Conservation (phyloP, 768 basidiomycete species). For the Lyophyllum atratum region DNA sequence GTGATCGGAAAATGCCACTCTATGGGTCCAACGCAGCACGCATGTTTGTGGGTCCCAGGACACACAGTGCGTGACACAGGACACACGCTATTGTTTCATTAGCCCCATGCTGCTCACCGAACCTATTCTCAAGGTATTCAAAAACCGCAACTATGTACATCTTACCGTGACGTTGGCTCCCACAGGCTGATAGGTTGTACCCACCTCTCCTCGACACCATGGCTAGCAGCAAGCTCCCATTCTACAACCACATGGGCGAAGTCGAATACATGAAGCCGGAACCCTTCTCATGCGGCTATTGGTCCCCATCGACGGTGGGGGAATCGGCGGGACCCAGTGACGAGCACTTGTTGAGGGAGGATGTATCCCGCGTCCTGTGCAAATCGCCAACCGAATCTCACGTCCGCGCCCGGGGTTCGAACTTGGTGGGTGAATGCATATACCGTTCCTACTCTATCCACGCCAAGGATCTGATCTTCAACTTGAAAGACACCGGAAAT, state of each 20-base stretch:
- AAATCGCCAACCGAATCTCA: neutral
- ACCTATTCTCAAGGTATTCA: too few relatives aligned
- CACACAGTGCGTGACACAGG: too few relatives aligned
- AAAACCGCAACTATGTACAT: too few relatives aligned
- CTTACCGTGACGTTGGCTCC: too few relatives aligned
- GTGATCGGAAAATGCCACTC: too few relatives aligned
- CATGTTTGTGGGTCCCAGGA: too few relatives aligned
- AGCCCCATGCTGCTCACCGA: too few relatives aligned
- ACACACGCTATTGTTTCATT: too few relatives aligned
- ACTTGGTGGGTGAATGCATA: conserved; percentile 1
- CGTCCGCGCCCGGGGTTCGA: conserved; percentile 3
- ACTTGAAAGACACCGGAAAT: neutral
- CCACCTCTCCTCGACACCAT: too few relatives aligned
- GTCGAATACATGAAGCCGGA: neutral
- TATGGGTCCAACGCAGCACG: too few relatives aligned
- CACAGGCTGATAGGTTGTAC: too few relatives aligned
- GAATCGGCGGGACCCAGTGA: neutral
- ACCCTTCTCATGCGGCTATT: neutral
- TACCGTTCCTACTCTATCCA: neutral
- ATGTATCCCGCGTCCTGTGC: neutral
- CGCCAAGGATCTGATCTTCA: neutral
- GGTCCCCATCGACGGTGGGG: neutral
- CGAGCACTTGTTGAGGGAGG: neutral
- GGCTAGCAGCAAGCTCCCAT: neutral
- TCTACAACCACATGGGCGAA: conserved; percentile 1